phyloP scores from a whole-genome alignment of 306 rosid genomes.

The Casuarina glauca region DNA sequence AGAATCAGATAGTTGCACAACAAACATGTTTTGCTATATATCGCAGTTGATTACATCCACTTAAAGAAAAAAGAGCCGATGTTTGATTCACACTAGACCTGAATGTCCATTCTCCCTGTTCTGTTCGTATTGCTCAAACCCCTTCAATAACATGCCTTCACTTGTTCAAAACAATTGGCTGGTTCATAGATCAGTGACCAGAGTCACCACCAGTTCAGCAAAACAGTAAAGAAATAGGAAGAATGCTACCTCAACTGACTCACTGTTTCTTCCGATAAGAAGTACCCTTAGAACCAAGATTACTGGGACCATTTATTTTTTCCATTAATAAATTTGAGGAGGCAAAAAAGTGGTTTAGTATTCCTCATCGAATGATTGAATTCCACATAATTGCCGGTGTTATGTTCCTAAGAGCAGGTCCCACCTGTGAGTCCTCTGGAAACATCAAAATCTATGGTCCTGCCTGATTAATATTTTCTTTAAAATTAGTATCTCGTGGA shows the following conservation, averaged over 20 bases:
- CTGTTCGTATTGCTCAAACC: neutral
- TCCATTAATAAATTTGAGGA: neutral
- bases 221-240: neutral
- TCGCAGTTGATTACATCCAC: neutral
- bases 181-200: neutral
- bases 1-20: neutral
- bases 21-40: neutral
- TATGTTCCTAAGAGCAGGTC: neutral
- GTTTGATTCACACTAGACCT: neutral
- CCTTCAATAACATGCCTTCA: neutral
- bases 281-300: neutral
- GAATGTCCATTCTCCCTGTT: neutral
- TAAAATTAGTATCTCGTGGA: constrained; percentile 77
- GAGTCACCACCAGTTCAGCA: neutral
- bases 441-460: neutral
- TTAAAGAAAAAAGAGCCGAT: neutral
- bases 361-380: neutral
- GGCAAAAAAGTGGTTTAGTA: neutral
- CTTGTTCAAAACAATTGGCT: neutral
- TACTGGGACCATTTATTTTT: neutral
- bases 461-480: constrained; percentile 1
- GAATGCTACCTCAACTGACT: neutral
- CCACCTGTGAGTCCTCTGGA: neutral
- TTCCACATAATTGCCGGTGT: neutral
- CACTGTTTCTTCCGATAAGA: neutral